Evolutionary conservation across 164 flowering plant species (phyloP).

Genomic region (Chimonanthus salicifolius): DNA sequence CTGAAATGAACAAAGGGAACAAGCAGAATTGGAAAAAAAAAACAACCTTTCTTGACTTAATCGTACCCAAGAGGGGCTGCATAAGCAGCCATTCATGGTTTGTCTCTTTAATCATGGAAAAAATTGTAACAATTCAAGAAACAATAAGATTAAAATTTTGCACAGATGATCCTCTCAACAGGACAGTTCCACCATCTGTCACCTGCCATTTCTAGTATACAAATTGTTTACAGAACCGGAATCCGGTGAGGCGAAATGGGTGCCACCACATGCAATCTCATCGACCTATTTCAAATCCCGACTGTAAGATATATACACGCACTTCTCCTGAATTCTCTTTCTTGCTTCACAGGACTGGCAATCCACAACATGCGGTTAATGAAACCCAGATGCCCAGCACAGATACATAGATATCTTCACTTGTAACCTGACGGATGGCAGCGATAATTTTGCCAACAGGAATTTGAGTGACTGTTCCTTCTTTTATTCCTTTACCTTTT

Average conservation of each 20-base stretch:
- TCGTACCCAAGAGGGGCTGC: not conserved
- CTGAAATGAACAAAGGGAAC: too few species aligned
- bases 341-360: not conserved
- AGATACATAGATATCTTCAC: not conserved
- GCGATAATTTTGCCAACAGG: constrained; percentile 10
- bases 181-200: not conserved
- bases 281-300: constrained; percentile 4
- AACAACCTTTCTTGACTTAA: not conserved
- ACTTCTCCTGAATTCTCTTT: constrained; percentile 2
- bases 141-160: not conserved
- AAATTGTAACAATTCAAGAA: not conserved
- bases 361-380: constrained; percentile 11
- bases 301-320: constrained; percentile 11
- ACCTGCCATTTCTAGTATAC: constrained; percentile 18
- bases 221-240: constrained; percentile 6
- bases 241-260: not conserved
- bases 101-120: constrained; percentile 5
- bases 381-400: constrained; percentile 2
- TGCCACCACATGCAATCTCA: constrained; percentile 6
- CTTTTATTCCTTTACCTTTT: not conserved
- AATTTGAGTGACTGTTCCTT: not conserved
- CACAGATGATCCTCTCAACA: not conserved
- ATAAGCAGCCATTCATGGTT: not conserved
- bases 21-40: too few species aligned
- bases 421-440: constrained; percentile 5